phyloP scores from a whole-genome alignment of 495 filamentous ascomycete genomes.

The Neurospora sp. region DNA sequence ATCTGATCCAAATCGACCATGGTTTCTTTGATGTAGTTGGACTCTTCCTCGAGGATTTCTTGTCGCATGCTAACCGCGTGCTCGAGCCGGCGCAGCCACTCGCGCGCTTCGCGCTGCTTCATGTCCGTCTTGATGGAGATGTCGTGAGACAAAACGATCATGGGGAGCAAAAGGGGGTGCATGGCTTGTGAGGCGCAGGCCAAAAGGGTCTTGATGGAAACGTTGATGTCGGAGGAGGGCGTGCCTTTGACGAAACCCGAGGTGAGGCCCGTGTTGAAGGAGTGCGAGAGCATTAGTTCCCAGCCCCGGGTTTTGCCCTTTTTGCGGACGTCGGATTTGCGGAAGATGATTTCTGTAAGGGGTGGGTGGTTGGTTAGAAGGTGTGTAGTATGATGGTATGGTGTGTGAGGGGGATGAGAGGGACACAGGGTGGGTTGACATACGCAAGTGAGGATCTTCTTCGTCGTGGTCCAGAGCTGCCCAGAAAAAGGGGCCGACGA shows the following conservation, averaged over 20 bases:
- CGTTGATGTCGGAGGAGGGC: slow-evolving; percentile 35
- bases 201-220: slow-evolving; percentile 34
- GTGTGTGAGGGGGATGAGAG: not conserved
- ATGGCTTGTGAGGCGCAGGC: slow-evolving; percentile 33
- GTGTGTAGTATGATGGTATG: not conserved
- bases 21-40: slow-evolving; percentile 32
- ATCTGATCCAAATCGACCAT: slow-evolving; percentile 43
- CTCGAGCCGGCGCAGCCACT: slow-evolving; percentile 46
- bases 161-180: slow-evolving; percentile 45
- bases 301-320: slow-evolving; percentile 47
- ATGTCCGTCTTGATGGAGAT: slow-evolving; percentile 36
- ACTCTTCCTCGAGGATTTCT: slow-evolving; percentile 40
- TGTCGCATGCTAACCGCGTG: slow-evolving; percentile 47
- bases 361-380: not conserved
- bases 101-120: slow-evolving; percentile 45
- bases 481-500: slow-evolving; percentile 50
- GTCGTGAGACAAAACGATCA: slow-evolving; percentile 44
- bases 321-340: slow-evolving; percentile 48
- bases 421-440: not conserved
- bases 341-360: slow-evolving; percentile 39
- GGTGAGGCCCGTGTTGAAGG: slow-evolving; percentile 39
- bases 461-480: slow-evolving; percentile 41
- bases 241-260: slow-evolving; percentile 47
- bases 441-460: slow-evolving; percentile 41
- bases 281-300: slow-evolving; percentile 49